Base-by-base conservation (phyloP, 2,329 filamentous ascomycete genomes). In the Pseudovirgaria hyperparasitica region DNA sequence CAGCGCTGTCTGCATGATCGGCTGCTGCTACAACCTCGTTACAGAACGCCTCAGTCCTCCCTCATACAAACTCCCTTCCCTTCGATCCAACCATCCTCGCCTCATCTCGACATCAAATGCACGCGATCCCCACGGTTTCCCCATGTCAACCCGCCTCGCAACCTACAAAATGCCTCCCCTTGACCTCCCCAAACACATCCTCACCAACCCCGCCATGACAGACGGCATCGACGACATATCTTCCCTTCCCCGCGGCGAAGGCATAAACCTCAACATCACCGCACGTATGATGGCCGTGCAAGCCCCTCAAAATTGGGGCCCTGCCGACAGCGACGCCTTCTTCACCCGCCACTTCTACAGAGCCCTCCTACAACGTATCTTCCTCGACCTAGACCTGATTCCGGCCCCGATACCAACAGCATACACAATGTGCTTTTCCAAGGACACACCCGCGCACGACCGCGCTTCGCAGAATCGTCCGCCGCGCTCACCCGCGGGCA, bases 261-360 rank as follows among this genome's bases (percentile, higher is more conserved):
- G 85, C 3, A 65, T 96, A 24, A 70, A 82, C 14, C 65, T 96
- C 31, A 96, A 98, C 54, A 93, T 96, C 47, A 98, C 90, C 4
- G 85, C 90, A 1, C 73, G 90, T 23, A 93, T 93, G 79, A 94
- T 96, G 87, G 87, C 87, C 3, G 86, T 92, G 26, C 90, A 98
- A 58, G 90, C 90, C 6, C 86, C 90, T 2, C 67, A 76, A 33
- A 98, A 98, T 58, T 98, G 90, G 90, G 80, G 79, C 2, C 62
- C 65, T 14, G 61, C 67, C 16, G 86, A 93, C 34, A 92, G 82
- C 48, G 78, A 85, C 27, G 66, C 63, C 6, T 98, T 96, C 58
- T 96, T 98, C 60, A 82, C 76, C 0, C 71, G 87, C 0, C 90
- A 98, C 52, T 93, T 90, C 55, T 98, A 79, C 60, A 80, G 90